Evolutionary conservation across 2,329 filamentous ascomycete genomes (phyloP).

Genomic region (Gaeumannomyces tritici): DNA sequence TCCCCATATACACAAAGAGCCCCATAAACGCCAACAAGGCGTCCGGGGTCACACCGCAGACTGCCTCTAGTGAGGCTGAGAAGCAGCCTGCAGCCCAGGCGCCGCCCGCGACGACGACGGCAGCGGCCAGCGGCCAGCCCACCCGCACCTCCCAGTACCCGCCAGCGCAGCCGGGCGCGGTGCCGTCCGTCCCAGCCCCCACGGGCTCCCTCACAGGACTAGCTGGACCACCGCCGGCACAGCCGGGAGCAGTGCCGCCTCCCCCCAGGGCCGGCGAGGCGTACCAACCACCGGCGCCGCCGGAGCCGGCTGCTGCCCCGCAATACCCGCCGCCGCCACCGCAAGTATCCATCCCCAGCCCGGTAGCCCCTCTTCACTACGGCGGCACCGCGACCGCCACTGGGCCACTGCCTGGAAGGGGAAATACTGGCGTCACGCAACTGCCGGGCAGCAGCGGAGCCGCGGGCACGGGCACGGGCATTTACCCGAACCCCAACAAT

Average conservation of each 20-base stretch:
- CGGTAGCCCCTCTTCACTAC: slow-evolving; percentile 30
- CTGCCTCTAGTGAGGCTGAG: slow-evolving; percentile 16
- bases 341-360: slow-evolving; percentile 43
- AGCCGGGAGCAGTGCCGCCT: slow-evolving; percentile 47
- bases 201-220: slow-evolving; percentile 24
- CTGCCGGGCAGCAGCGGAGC: slow-evolving; percentile 6
- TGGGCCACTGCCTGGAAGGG: slow-evolving; percentile 6
- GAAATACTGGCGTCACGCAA: slow-evolving; percentile 6
- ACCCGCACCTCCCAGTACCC: slow-evolving; percentile 19
- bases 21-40: slow-evolving; percentile 50
- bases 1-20: slow-evolving; percentile 48
- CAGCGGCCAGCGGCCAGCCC: slow-evolving; percentile 15
- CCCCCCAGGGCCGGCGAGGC: slow-evolving; percentile 42
- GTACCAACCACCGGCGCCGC: slow-evolving; percentile 13
- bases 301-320: slow-evolving; percentile 25
- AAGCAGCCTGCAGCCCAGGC: slow-evolving; percentile 10
- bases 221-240: slow-evolving; percentile 31
- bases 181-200: slow-evolving; percentile 30
- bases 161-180: slow-evolving; percentile 36
- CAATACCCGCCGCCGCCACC: slow-evolving; percentile 30
- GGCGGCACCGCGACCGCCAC: slow-evolving; percentile 34
- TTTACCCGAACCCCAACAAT: slow-evolving; percentile 46
- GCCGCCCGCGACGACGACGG: slow-evolving; percentile 19
- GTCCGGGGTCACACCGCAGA: slow-evolving; percentile 36
- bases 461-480: slow-evolving; percentile 27